Percentiles rank a stretch among this genome's conserved stretches.
Evolutionary conservation across 2,329 filamentous ascomycete species (phyloP).

Genomic region (Dactylellina haptotyla): DNA sequence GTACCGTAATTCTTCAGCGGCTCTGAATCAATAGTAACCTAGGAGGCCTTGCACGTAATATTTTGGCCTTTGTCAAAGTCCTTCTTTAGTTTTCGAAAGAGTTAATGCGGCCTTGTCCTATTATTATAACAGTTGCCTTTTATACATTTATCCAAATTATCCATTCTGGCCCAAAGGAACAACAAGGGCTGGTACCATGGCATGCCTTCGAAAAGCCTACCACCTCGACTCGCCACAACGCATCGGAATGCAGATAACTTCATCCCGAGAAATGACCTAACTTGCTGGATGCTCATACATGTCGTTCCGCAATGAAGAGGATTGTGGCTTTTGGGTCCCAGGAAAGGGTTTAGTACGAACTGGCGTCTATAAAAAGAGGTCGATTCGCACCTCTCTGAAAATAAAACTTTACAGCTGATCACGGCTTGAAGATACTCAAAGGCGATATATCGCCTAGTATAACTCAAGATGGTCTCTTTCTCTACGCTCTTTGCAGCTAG

Average conservation of each 20-base stretch:
- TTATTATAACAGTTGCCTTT: constrained; percentile 31
- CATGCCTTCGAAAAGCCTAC: constrained; percentile 23
- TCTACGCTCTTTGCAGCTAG: constrained; percentile 45
- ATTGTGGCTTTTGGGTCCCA: not conserved
- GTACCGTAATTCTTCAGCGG: constrained; percentile 22
- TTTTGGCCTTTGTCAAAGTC: not conserved
- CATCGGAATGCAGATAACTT: constrained; percentile 29
- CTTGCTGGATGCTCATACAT: not conserved
- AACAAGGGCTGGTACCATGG: constrained; percentile 35
- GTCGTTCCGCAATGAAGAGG: too few relatives aligned
- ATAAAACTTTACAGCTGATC: not conserved
- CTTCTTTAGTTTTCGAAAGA: not conserved
- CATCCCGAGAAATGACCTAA: constrained; percentile 35
- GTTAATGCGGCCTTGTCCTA: constrained; percentile 11
- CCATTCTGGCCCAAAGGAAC: constrained; percentile 46
- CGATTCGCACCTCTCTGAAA: not conserved
- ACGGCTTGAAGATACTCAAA: too few relatives aligned
- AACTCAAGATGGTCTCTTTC: constrained; percentile 48
- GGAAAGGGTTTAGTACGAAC: too few relatives aligned
- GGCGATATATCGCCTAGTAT: constrained; percentile 1
- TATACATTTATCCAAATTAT: constrained; percentile 53
- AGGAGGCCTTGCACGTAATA: not conserved
- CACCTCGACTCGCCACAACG: constrained; percentile 31
- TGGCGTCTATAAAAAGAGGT: constrained; percentile 27
- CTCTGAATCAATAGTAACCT: too few relatives aligned